Percentiles rank a stretch among this genome's conserved stretches.
Conservation (phyloP, 2,329 filamentous ascomycete genomes). For the Saccharata proteae region DNA sequence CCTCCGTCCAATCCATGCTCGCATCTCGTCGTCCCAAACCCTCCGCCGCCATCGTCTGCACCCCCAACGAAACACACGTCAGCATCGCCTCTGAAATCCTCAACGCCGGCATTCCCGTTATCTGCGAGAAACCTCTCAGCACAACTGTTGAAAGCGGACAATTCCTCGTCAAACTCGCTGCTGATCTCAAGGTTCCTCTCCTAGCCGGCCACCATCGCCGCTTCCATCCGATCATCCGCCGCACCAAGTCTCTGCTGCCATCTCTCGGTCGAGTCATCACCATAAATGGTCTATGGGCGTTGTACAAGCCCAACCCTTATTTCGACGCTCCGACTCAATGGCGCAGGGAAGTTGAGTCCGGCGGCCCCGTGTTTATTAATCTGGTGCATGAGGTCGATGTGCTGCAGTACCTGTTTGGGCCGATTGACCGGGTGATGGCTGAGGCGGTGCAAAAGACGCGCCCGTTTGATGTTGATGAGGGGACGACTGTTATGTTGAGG, state of each 20-base stretch:
- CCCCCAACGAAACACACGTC: conserved; percentile 48
- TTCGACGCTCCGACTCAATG: conserved; percentile 38
- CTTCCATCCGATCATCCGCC: conserved; percentile 45
- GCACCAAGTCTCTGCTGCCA: conserved; percentile 34
- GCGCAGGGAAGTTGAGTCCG: conserved; percentile 29
- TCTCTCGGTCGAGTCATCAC: conserved; percentile 38
- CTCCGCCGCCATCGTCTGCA: conserved; percentile 46
- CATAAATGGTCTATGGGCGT: conserved; percentile 43
- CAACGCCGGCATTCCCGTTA: conserved; percentile 36
- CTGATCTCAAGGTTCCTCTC: conserved; percentile 24
- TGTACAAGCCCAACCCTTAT: conserved; percentile 40
- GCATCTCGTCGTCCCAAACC: conserved; percentile 25
- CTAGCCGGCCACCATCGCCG: conserved; percentile 47
- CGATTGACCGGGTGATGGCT: conserved; percentile 39
- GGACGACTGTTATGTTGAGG: conserved; percentile 40
- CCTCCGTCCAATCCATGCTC: conserved; percentile 33
- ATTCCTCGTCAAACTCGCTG: conserved; percentile 16
- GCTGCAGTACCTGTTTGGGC: conserved; percentile 44
- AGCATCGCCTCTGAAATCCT: conserved; percentile 38
- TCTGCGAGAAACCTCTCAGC: conserved; percentile 47
- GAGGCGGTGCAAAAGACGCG: conserved; percentile 35
- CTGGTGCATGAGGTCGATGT: conserved; percentile 50
- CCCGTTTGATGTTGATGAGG: conserved; percentile 41
- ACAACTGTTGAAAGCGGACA: conserved; percentile 27
- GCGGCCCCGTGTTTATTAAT: conserved; percentile 45